Base-by-base conservation (phyloP, 768 basidiomycete genomes). In the Boletus edulis region DNA sequence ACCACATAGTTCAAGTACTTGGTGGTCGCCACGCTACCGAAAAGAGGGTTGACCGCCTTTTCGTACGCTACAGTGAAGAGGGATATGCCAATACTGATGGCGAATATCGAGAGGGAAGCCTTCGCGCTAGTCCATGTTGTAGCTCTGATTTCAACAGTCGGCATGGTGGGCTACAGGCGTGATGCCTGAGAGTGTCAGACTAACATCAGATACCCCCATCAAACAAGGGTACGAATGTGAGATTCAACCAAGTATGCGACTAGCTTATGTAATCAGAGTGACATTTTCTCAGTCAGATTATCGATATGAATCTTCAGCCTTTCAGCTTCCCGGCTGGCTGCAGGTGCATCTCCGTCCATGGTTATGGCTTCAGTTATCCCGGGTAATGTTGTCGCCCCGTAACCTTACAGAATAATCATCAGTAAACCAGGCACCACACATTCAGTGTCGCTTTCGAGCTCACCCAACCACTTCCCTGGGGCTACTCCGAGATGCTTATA, bases 401-500 rank as follows among this genome's bases (percentile, higher is more conserved):
- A 91, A 9, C 90, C 89, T 90, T 13, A 22, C 46, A 51, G 42
- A 39, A 51, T 12, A 45, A 24, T 5, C 43, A 49, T 67, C 31
- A 55, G n/a, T 17, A 40, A 51, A 27, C 39, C 31, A 24, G 49
- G 13, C 4, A 46, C 15, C 8, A 7, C 22, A 37, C 45, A 4
- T 27, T 27, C 17, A 46, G 34, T 53, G 38, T 20, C 32, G 24
- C 35, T 54, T 42, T 11, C 24, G 15, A 29, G 66, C 80, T 62
- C 61, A 89, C 89, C 88, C 39, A 88, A 80, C 86, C 89, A 88
- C 72, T 88, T 86, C 46, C 94, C 94, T 31, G 94, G 94, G 13
- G 94, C 93, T 44, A 94, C 90, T 45, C 81, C 93, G n/a, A 94
- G 78, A 71, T 94, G 88, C 61, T 78, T 85, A 68, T 91, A 96